Percentiles rank a stretch among this genome's conserved stretches.
Conservation (phyloP, 2,329 filamentous ascomycete genomes). For the Sclerotinia subarctica region DNA sequence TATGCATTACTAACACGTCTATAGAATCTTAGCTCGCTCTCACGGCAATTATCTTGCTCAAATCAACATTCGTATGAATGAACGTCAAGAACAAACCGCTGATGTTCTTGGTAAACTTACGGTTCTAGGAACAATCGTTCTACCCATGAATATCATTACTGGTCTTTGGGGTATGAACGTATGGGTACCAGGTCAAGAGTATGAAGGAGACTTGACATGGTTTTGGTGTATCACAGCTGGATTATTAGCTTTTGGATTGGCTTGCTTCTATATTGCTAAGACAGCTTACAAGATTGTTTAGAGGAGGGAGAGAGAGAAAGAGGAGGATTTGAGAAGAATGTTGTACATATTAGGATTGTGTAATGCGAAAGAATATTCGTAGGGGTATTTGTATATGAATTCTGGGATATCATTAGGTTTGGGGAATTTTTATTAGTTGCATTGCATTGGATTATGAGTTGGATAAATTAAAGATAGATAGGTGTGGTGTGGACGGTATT, state of each 20-base stretch:
- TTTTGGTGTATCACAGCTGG: slow-evolving; percentile 73
- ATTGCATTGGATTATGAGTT: background rate
- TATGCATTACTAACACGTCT: background rate
- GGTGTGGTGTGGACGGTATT: background rate
- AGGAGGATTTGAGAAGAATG: background rate
- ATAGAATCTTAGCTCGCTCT: slow-evolving; percentile 79
- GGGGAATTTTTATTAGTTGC: background rate
- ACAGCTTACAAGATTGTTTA: slow-evolving; percentile 38
- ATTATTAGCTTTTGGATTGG: slow-evolving; percentile 72
- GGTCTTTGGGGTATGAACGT: slow-evolving; percentile 99
- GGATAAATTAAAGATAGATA: slow-evolving; percentile 13
- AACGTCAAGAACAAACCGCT: slow-evolving; percentile 91
- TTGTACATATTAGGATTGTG: slow-evolving; percentile 1
- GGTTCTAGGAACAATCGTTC: slow-evolving; percentile 91
- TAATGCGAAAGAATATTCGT: background rate
- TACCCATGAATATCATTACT: slow-evolving; percentile 99
- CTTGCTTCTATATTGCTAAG: slow-evolving; percentile 54
- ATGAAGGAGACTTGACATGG: slow-evolving; percentile 71
- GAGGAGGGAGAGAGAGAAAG: background rate
- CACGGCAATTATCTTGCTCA: slow-evolving; percentile 98
- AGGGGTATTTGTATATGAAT: background rate
- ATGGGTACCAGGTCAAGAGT: slow-evolving; percentile 87
- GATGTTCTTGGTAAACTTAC: slow-evolving; percentile 94
- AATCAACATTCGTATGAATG: slow-evolving; percentile 98
- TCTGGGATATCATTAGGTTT: background rate